phyloP scores from a whole-genome alignment of 306 rosid genomes.

The Cicer arietinum region DNA sequence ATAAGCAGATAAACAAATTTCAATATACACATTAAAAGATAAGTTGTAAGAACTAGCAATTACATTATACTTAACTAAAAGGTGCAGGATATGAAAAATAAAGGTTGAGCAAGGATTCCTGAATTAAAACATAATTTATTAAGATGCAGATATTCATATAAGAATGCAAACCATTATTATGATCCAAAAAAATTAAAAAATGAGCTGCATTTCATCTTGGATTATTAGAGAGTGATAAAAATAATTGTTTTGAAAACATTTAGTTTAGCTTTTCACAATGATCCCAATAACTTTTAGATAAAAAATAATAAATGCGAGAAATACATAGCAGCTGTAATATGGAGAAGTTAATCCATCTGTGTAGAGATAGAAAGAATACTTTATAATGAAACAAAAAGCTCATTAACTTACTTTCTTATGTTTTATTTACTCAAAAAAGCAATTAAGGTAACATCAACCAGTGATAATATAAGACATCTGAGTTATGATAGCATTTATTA shows the following conservation, averaged over 20 bases:
- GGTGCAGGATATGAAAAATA: constrained; percentile 21
- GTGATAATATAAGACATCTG: background rate
- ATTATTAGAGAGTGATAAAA: background rate
- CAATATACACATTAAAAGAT: background rate
- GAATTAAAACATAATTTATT: constrained; percentile 32
- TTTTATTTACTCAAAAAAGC: constrained; percentile 4
- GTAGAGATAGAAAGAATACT: constrained; percentile 3
- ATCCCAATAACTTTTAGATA: constrained; percentile 23
- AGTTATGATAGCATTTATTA: constrained; percentile 18
- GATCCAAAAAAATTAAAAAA: background rate
- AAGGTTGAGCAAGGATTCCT: constrained; percentile 10
- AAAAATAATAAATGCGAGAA: constrained; percentile 8
- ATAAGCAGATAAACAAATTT: constrained; percentile 33
- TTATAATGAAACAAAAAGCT: constrained; percentile 19
- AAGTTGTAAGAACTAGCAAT: background rate
- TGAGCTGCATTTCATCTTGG: background rate
- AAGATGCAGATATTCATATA: constrained; percentile 19
- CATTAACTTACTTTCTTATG: background rate
- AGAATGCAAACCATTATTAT: constrained; percentile 3
- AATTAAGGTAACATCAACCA: constrained; percentile 12
- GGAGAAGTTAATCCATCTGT: constrained; percentile 7
- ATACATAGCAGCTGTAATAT: constrained; percentile 25
- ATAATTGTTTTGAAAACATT: background rate
- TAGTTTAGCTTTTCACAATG: background rate
- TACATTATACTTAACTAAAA: constrained; percentile 25